Evolutionary conservation across 2,329 filamentous ascomycete genomes (phyloP), one percentile per base, ranked within the genome.

Genomic region (Penicillium vulpinum): DNA sequence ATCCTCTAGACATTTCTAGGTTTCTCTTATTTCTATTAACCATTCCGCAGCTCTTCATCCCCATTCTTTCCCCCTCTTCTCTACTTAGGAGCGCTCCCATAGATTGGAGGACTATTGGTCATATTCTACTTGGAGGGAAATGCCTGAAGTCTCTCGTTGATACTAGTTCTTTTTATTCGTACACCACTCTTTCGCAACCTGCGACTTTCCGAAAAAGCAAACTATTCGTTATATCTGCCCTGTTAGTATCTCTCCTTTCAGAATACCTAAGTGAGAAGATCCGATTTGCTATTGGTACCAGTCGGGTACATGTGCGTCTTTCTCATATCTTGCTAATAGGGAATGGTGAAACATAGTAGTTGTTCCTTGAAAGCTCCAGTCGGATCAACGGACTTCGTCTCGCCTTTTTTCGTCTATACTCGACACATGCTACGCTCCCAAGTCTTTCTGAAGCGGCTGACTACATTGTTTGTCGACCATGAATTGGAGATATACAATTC

Each of bases 401-500:
- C 4, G 21, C 16, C 16, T 26, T n/a, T 28, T 16, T 2, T 1
- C n/a, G 8, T 31, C 48, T 39, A 24, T 36, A 36, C 13, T 28
- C 47, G 52, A 52, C 61, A 68, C 60, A 70, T 70, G 65, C 53
- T 60, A 55, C 33, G 44, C 59, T 51, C 62, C 50, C 64, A 52
- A 59, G 50, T 21, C 47, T 52, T 29, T 38, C 31, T 31, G n/a
- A 51, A 43, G 36, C 48, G 55, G 44, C 48, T 51, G 36, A 50
- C 31, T 50, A 26, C 10, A 52, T 51, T 58, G 46, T 35, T 50
- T 41, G 58, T 57, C 46, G 57, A 70, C 31, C 44, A 75, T 76
- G 73, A 61, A 67, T 67, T 70, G 66, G 71, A 64, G 60, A 59
- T 60, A 60, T 54, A 52, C 60, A 50, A 55, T 65, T 55, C 51